Conservation (phyloP, 257 asterid species). For the Jacaranda mimosifolia region DNA sequence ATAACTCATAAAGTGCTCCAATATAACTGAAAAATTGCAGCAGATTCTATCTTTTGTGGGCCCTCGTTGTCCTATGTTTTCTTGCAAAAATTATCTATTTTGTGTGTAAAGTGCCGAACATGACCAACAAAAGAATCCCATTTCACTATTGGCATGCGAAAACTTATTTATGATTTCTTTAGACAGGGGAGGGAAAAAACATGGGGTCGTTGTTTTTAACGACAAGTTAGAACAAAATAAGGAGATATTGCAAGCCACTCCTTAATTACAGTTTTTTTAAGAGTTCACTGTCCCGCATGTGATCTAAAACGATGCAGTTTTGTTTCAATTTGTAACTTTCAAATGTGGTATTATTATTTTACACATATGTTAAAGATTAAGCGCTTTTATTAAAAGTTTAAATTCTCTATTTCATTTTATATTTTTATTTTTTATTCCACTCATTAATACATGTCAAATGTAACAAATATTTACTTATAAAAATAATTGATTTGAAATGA, state of each 20-base stretch:
- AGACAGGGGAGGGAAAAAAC: neutral
- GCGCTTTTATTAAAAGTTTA: too few relatives aligned
- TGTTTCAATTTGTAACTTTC: neutral
- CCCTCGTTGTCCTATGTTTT: constrained; percentile 28
- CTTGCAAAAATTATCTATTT: neutral
- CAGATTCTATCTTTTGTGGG: constrained; percentile 17
- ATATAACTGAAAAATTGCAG: neutral
- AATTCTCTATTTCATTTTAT: too few relatives aligned
- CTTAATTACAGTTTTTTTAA: neutral
- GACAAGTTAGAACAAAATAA: neutral
- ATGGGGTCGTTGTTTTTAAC: neutral
- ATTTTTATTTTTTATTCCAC: too few relatives aligned
- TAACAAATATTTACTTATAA: too few relatives aligned
- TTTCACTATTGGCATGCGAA: constrained; percentile 38
- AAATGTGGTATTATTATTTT: neutral
- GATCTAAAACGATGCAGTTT: neutral
- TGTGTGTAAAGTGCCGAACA: constrained; percentile 29
- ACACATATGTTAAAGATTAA: too few relatives aligned
- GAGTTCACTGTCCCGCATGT: neutral
- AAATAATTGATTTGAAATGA: too few relatives aligned
- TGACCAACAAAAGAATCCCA: constrained; percentile 28
- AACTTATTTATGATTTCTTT: constrained; percentile 35
- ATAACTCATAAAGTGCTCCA: constrained; percentile 24
- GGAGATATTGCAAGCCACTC: constrained; percentile 8
- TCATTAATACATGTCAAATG: too few relatives aligned